phyloP scores from a whole-genome alignment of 2,329 filamentous ascomycete species.

The Ophiosphaerella herpotricha region DNA sequence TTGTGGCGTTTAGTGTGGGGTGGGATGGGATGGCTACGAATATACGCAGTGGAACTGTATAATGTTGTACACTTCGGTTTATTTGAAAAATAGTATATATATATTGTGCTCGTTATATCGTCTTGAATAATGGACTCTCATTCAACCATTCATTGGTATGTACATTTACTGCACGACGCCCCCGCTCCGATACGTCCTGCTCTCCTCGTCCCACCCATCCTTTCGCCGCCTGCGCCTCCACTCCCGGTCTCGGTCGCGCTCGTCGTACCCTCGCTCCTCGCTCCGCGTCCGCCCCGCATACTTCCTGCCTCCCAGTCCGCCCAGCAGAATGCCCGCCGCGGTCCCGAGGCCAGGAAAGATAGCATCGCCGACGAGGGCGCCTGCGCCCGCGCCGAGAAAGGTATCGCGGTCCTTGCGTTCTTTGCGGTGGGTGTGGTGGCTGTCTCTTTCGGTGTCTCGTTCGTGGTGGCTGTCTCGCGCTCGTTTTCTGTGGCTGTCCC shows the following conservation, averaged over 20 bases:
- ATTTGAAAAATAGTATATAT: neutral
- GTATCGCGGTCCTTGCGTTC: slow-evolving; percentile 43
- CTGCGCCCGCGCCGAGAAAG: slow-evolving; percentile 52
- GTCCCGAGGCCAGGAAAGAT: slow-evolving; percentile 53
- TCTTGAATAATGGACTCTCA: too few relatives aligned
- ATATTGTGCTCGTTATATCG: too few relatives aligned
- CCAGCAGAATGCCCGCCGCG: slow-evolving; percentile 45
- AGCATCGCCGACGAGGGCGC: slow-evolving; percentile 50
- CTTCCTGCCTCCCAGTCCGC: slow-evolving; percentile 50
- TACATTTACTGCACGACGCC: slow-evolving; percentile 60
- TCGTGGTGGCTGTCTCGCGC: neutral
- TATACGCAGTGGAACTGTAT: neutral
- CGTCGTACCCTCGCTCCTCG: slow-evolving; percentile 8
- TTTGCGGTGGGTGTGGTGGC: slow-evolving; percentile 13
- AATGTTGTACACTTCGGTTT: neutral
- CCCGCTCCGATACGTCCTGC: slow-evolving; percentile 56
- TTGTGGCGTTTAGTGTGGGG: neutral
- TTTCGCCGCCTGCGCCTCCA: slow-evolving; percentile 32
- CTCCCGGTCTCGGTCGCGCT: slow-evolving; percentile 4
- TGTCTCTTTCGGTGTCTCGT: slow-evolving; percentile 7
- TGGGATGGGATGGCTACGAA: neutral
- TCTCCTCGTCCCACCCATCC: slow-evolving; percentile 43
- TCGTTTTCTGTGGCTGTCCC: neutral
- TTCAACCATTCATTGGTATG: too few relatives aligned
- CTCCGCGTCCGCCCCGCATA: slow-evolving; percentile 42